Evolutionary conservation across 257 asterid genomes (phyloP).

Genomic region (Ilex aquifolium): DNA sequence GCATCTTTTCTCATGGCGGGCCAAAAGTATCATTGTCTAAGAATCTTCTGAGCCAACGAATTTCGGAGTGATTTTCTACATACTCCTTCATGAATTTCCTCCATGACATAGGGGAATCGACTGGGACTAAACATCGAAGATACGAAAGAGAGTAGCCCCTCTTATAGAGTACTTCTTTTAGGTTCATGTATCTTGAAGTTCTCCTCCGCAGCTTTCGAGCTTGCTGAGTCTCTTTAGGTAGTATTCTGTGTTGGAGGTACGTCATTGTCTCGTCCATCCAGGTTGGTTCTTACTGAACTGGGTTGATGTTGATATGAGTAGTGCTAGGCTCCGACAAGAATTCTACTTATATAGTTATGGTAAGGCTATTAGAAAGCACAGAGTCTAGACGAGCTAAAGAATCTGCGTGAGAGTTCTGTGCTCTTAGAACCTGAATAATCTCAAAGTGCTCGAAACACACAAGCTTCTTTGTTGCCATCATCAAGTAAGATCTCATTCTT

Average conservation of each 20-base stretch:
- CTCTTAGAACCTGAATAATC: neutral
- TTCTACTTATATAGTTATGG: neutral
- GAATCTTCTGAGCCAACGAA: neutral
- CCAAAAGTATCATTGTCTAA: neutral
- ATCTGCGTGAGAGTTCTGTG: neutral
- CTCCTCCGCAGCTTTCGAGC: no score
- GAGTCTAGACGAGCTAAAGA: neutral
- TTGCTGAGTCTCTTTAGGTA: neutral
- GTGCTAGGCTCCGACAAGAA: neutral
- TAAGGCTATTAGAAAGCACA: no score
- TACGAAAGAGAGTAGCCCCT: no score
- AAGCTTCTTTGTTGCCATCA: neutral
- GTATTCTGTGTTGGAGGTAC: no score
- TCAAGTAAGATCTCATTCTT: neutral
- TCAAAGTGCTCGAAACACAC: neutral
- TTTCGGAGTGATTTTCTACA: neutral
- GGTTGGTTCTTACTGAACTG: no score
- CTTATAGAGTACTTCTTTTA: no score
- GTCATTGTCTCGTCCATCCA: no score
- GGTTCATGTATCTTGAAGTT: no score
- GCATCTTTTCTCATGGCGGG: neutral
- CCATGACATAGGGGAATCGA: neutral
- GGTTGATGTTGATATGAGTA: neutral
- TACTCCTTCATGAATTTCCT: neutral
- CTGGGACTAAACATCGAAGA: no score